These are phyloP conservation scores for Phalaenopsis hybrid DNA, from an alignment of 116 monocot genomes.

Conservation along the genomic window DNA sequence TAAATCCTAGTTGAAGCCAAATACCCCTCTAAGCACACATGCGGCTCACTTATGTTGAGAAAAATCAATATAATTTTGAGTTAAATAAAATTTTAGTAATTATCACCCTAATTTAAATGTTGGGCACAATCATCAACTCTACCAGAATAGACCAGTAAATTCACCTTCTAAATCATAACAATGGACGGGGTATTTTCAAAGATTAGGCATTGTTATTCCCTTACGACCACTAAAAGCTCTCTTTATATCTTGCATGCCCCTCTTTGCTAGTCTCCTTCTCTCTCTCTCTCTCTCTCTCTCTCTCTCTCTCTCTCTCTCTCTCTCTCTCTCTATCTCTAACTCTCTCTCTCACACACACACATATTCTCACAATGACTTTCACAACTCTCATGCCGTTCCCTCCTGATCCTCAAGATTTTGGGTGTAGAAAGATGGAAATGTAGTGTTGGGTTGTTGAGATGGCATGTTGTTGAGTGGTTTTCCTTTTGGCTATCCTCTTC, in stretches of 20 bases:
- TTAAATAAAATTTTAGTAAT: too few species aligned
- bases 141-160: not conserved
- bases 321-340: not conserved
- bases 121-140: not conserved
- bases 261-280: not conserved
- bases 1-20: too few species aligned
- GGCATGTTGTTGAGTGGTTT: too few species aligned
- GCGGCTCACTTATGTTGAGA: too few species aligned
- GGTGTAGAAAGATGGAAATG: not conserved
- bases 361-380: not conserved
- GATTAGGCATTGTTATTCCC: not conserved
- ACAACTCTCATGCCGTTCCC: not conserved
- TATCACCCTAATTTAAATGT: not conserved
- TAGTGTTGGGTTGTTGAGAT: not conserved
- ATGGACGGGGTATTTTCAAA: not conserved
- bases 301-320: not conserved
- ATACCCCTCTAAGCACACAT: too few species aligned
- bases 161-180: not conserved
- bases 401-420: not conserved
- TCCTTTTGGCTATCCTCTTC: too few species aligned
- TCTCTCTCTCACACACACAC: not conserved
- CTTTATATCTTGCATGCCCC: too few species aligned
- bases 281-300: not conserved
- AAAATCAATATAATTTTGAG: too few species aligned
- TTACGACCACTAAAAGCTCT: too few species aligned